Percentiles rank a stretch among this genome's conserved stretches.
These are phyloP conservation scores for Phoma herbarum DNA, from an alignment of 2,329 filamentous ascomycete genomes.

Conservation along the genomic window DNA sequence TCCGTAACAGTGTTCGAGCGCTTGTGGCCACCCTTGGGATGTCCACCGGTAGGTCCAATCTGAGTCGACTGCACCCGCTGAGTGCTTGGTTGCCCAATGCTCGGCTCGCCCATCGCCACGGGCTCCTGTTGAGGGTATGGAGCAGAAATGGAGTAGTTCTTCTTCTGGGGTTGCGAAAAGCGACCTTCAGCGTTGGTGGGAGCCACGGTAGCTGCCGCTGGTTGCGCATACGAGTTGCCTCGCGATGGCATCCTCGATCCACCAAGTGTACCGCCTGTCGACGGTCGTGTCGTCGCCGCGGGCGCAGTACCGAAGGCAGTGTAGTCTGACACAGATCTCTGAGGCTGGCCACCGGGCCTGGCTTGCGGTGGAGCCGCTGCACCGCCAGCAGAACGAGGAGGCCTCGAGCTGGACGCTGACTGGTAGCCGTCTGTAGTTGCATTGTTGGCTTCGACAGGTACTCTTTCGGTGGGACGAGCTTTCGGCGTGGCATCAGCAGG, in stretches of 20 bases:
- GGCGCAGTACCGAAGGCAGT: conserved; percentile 52
- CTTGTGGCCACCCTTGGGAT: conserved; percentile 64
- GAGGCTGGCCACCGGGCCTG: conserved; percentile 56
- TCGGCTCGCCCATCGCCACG: conserved; percentile 50
- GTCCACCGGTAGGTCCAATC: conserved; percentile 28
- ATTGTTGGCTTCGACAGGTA: conserved; percentile 56
- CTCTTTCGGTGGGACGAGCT: conserved; percentile 60
- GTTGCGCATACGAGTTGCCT: conserved; percentile 83
- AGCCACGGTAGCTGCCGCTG: conserved; percentile 84
- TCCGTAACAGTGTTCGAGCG: conserved; percentile 71
- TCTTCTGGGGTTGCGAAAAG: conserved; percentile 78
- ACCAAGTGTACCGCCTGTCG: conserved; percentile 80
- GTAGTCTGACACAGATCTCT: conserved; percentile 61
- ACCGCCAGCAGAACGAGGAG: conserved; percentile 32
- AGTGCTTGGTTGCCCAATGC: conserved; percentile 68
- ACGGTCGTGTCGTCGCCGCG: conserved; percentile 66
- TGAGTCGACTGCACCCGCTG: conserved; percentile 64
- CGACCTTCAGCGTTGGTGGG: conserved; percentile 89
- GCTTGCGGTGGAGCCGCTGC: conserved; percentile 42
- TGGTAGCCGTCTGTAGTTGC: conserved; percentile 50
- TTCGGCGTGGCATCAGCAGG: conserved; percentile 52
- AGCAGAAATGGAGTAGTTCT: conserved; percentile 76
- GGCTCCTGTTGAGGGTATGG: conserved; percentile 65
- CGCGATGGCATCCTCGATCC: conserved; percentile 72
- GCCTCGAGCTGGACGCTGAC: conserved; percentile 36